Base-by-base conservation (phyloP, 805 yeast genomes). In the Pichia manshurica region DNA sequence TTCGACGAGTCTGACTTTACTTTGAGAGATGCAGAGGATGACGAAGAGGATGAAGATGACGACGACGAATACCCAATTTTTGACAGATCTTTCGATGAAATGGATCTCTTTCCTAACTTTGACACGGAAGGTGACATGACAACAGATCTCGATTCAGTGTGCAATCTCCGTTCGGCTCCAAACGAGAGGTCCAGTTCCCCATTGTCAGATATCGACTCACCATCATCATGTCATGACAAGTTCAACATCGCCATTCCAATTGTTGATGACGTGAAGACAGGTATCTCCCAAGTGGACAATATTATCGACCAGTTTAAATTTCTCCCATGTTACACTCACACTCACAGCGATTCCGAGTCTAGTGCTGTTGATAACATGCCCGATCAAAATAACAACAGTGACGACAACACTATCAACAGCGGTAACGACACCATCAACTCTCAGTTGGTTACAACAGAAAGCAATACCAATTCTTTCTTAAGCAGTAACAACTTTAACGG, bases 221-320 rank as follows among this genome's bases (percentile, higher is more conserved):
- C n/a, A 10, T 19, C 6, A 15, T 9, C 22, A 19, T 21, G 16
- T 22, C 15, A 29, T n/a, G 31, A 32, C 9, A 44, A 29, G 39
- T 44, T 44, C 23, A 37, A n/a, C 16, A 20, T 31, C 31, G 38
- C 47, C 13, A 38, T 44, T 9, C 47, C 47, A 10, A 37, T 37
- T 5, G 19, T 37, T 15, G 40, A 37, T 5, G 40, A 37, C n/a
- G 28, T 20, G 2, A 33, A 33, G 20, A 33, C 36, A 8, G 36
- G 36, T 33, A 17, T 39, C 13, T 37, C 40, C 40, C 40, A 19
- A n/a, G 36, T 33, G 16, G 36, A 37, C 22, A n/a, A 39, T 16
- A 39, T 39, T 28, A 21, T 39, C 17, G 42, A 39, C 28, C 42
- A 21, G 12, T 39, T 39, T 16, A 39, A 33, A n/a, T 33, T 33